A percentile compares a stretch with the other conserved stretches of the same genome.
phyloP scores from a whole-genome alignment of 78 protist genomes.

The Protostelium mycophagum region DNA sequence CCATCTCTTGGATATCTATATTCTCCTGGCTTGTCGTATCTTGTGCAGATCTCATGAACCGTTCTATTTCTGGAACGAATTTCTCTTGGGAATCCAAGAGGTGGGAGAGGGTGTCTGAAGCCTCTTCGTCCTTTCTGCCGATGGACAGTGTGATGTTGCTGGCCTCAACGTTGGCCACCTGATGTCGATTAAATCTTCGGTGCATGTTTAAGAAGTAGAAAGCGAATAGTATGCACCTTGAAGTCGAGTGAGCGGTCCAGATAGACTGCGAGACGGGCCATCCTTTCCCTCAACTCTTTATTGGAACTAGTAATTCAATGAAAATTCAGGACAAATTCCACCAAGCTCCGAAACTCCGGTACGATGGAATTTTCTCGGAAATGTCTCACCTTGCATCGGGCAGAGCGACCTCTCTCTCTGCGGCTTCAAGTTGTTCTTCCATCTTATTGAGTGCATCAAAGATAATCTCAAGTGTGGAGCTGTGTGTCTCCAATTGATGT shows the following conservation, averaged over 20 bases:
- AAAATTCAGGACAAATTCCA: too few relatives aligned
- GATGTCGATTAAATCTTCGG: too few relatives aligned
- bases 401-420: too few relatives aligned
- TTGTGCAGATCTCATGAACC: background rate
- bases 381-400: too few relatives aligned
- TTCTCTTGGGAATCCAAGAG: background rate
- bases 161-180: background rate
- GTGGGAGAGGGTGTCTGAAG: background rate
- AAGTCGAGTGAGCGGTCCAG: background rate
- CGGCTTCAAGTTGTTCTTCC: background rate
- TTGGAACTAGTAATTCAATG: too few relatives aligned
- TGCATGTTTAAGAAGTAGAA: background rate
- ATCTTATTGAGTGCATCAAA: background rate
- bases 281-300: background rate
- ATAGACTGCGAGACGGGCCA: background rate
- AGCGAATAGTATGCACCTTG: background rate
- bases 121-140: background rate
- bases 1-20: background rate
- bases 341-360: too few relatives aligned
- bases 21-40: background rate
- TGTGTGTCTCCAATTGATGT: background rate
- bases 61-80: background rate
- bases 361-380: too few relatives aligned
- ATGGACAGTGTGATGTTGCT: background rate
- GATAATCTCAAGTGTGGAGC: background rate